Base-by-base conservation (phyloP, 176 grass and related monocot species). In the Miscanthus lutarioriparius region DNA sequence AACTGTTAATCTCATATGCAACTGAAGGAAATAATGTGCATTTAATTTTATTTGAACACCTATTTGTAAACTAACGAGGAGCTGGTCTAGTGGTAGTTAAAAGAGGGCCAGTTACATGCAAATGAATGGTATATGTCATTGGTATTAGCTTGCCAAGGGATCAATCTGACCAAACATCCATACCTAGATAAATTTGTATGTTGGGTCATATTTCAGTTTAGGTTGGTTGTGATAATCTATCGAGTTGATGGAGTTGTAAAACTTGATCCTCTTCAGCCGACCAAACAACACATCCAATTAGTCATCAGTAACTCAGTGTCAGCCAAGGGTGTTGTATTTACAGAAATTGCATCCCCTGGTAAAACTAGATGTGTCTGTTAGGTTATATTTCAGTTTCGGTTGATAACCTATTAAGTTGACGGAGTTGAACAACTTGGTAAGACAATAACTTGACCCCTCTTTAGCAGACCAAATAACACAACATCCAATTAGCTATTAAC, bases 131-230 rank as follows among this genome's bases (percentile, higher is more conserved):
- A n/a, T n/a, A n/a, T n/a, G n/a, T n/a, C n/a, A n/a, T n/a, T n/a
- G n/a, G n/a, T 86, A 90, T 86, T 78, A 79, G 84, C 79, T 86
- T 78, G 79, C 79, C 53, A 80, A 86, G 86, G 66, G 79, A 68
- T 86, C 79, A 83, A 38, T 67, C 67, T 83, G 45, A 79, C 67
- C 77, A 76, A 89, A 69, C 51, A 63, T 81, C 33, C 12, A 27
- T 74, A 80, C 36, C 19, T n/a, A n/a, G 54, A 59, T 82, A 68
- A 74, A 59, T 86, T 67, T 79, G 45, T 67, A 72, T 67, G 77
- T 74, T 17, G 32, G 22, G 39, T 37, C 11, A 41, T 63, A 1
- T 72, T 65, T 58, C 54, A 67, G 22, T 59, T 71, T 44, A 1
- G 28, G 15, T 77, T 82, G 43, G 20, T 27, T 61, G 16, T 53